phyloP scores from a whole-genome alignment of 352 stramenopile species.

The Pythium phragmiticola region DNA sequence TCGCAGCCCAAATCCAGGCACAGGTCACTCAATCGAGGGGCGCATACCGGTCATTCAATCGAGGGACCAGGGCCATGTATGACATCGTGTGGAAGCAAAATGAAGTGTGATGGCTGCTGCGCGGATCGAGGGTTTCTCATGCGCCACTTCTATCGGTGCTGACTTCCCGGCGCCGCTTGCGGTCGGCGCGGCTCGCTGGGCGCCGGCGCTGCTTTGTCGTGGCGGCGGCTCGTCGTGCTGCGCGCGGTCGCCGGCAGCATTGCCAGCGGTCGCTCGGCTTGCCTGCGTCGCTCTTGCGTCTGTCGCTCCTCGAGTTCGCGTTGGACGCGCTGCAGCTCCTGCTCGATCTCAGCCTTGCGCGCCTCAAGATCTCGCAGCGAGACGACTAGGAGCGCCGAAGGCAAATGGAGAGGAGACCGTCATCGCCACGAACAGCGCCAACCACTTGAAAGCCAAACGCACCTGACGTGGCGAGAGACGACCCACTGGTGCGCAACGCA shows the following conservation, averaged over 20 bases:
- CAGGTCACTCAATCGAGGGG: conserved; percentile 16
- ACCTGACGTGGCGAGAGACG: conserved; percentile 44
- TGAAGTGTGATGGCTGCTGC: too few species aligned
- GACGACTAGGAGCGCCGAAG: conserved; percentile 25
- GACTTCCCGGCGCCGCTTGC: not conserved
- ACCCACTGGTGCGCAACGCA: not conserved
- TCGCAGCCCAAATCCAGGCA: conserved; percentile 1
- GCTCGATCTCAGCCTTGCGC: conserved; percentile 60
- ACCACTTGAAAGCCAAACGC: not conserved
- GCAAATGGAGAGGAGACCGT: not conserved
- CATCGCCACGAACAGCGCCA: not conserved
- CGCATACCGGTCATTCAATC: not conserved
- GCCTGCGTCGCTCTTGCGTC: conserved; percentile 16
- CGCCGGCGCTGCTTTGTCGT: not conserved
- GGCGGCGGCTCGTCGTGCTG: not conserved
- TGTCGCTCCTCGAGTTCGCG: conserved; percentile 38
- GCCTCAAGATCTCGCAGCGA: conserved; percentile 56
- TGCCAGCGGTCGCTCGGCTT: conserved; percentile 17
- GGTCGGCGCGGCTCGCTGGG: not conserved
- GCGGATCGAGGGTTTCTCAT: not conserved
- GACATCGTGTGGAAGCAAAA: too few species aligned
- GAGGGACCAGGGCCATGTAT: too few species aligned
- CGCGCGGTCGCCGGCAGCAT: conserved; percentile 12
- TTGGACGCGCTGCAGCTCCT: conserved; percentile 45
- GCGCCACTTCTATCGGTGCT: conserved; percentile 8